Base-by-base conservation (phyloP, 1,284 basidiomycete genomes). In the Trichosporon sp. region DNA sequence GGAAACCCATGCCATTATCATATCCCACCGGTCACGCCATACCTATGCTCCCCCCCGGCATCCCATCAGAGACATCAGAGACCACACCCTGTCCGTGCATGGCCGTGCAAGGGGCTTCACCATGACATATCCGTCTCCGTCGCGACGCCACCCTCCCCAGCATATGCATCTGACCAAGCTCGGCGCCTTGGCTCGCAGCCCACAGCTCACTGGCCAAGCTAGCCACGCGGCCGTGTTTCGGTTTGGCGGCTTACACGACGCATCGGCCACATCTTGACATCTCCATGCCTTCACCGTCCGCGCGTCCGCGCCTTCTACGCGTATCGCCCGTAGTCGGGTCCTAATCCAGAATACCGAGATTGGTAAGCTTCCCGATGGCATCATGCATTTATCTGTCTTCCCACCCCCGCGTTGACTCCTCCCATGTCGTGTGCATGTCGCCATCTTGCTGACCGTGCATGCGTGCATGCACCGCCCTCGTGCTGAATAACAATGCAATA, bases 21-120 rank as follows among this genome's bases (percentile, higher is more conserved):
- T 63, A 63, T 63, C 59, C 16, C 5, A 37, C 16, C 59, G 59
- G 59, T 63, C 59, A 63, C 59, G 59, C 59, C 59, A 63, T 63
- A 37, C 14, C 4, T 63, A 54, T 63, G 31, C 31, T n/a, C 59
- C 59, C 35, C 32, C 31, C 56, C 37, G 37, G 7, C 26, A 26
- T 26, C 26, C 26, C 26, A 26, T 26, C 26, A 26, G 26, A 26
- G 26, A 26, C 26, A 26, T 26, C 26, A 26, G 26, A 26, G 26
- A 26, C 26, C 26, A 26, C 26, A 7, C 7, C 37, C 37, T 38
- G 37, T 38, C 37, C 37, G 37, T 38, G 37, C 37, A 38, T 38
- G 37, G 37, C 37, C 38, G 38, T 40, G 38, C 38, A 40, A 40
- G 12, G 10, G 38, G 8, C 12, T 12, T 12, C 43, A 46, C 43